Conservation (phyloP, 2,329 filamentous ascomycete species). For the Moelleriella libera region DNA sequence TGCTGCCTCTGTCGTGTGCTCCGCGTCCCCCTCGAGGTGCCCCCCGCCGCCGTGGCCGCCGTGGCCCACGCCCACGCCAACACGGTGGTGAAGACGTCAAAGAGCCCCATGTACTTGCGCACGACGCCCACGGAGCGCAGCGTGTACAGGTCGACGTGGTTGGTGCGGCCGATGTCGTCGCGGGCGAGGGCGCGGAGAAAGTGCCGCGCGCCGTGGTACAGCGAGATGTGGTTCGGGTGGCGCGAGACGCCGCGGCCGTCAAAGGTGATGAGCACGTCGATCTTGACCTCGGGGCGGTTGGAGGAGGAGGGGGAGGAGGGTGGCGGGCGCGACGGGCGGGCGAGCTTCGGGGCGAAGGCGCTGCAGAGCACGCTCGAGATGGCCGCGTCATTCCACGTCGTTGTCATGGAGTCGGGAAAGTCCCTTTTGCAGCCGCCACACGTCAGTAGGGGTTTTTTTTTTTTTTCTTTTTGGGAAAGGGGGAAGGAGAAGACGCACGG, state of each 20-base stretch:
- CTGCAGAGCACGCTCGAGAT: slow-evolving; percentile 57
- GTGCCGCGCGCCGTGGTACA: slow-evolving; percentile 65
- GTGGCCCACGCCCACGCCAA: slow-evolving; percentile 30
- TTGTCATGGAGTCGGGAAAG: slow-evolving; percentile 84
- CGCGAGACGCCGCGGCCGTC: slow-evolving; percentile 69
- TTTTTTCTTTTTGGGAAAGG: no score
- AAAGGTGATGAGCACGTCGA: slow-evolving; percentile 84
- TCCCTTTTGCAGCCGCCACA: slow-evolving; percentile 25
- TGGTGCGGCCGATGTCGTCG: slow-evolving; percentile 47
- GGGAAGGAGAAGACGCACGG: slow-evolving; percentile 32
- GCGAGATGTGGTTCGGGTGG: slow-evolving; percentile 86
- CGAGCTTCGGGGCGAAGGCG: slow-evolving; percentile 57
- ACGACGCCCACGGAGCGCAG: slow-evolving; percentile 56
- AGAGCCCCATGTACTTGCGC: slow-evolving; percentile 68
- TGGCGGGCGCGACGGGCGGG: slow-evolving; percentile 17
- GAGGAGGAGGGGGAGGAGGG: slow-evolving; percentile 20
- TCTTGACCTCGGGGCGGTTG: no score
- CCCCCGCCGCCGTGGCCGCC: slow-evolving; percentile 9
- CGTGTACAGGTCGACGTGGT: slow-evolving; percentile 75
- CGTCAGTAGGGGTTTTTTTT: no score
- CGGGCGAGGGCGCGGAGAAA: slow-evolving; percentile 58
- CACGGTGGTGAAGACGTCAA: slow-evolving; percentile 66
- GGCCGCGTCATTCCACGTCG: slow-evolving; percentile 56
- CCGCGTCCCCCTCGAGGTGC: no score
- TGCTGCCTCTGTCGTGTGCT: no score